Evolutionary conservation across 306 rosid species (phyloP).

Genomic region (Bauhinia variegata): DNA sequence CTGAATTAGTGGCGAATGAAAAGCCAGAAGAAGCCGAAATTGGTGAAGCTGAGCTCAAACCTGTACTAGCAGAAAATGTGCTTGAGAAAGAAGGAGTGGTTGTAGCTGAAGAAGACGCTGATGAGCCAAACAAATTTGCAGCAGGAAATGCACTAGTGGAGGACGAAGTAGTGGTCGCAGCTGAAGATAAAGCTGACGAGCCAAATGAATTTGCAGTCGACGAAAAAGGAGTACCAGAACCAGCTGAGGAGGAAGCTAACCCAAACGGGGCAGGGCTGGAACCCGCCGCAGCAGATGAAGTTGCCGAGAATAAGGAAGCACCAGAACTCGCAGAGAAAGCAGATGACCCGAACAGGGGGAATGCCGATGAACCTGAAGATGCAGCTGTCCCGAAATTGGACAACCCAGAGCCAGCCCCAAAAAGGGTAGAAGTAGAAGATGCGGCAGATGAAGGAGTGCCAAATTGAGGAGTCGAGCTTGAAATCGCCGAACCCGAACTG

Average conservation of each 20-base stretch:
- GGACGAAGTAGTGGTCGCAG: background rate
- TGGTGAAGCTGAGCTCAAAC: constrained; percentile 41
- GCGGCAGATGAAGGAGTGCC: constrained; percentile 32
- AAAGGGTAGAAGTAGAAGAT: constrained; percentile 19
- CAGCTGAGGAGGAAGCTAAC: background rate
- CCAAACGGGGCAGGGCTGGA: constrained; percentile 23
- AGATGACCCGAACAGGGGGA: constrained; percentile 21
- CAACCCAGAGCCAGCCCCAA: constrained; percentile 23
- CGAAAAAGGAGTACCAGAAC: constrained; percentile 27
- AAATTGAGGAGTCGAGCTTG: constrained; percentile 28
- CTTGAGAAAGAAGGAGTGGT: constrained; percentile 44
- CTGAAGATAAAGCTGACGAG: constrained; percentile 6
- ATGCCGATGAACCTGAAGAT: constrained; percentile 14
- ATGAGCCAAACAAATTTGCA: constrained; percentile 30
- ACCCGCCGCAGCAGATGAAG: constrained; percentile 37
- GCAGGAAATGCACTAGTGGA: constrained; percentile 30
- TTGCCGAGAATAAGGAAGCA: constrained; percentile 15
- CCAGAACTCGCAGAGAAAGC: background rate
- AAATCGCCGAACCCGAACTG: constrained; percentile 4
- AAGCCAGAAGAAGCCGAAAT: constrained; percentile 46
- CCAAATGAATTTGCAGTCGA: constrained; percentile 6
- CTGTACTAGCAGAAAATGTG: constrained; percentile 35
- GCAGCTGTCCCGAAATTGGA: constrained; percentile 26
- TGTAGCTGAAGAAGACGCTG: constrained; percentile 42
- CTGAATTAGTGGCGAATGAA: too few species aligned